Evolutionary conservation across 805 yeast species (phyloP).

Genomic region (Metschnikowia lachancei): DNA sequence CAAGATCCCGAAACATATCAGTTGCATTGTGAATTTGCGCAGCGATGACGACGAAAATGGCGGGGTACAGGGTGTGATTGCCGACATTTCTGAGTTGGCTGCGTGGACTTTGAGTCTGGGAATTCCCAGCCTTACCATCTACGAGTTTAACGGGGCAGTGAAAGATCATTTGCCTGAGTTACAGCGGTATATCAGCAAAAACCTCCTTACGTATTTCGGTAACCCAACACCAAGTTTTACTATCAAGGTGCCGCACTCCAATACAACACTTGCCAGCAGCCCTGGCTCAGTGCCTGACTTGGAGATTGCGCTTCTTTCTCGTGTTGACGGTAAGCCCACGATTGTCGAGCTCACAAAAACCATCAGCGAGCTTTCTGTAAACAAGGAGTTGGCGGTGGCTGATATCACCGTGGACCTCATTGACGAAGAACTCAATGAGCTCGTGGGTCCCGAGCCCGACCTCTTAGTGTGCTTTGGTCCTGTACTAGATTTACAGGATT

Average conservation of each 20-base stretch:
- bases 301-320: constrained; percentile 63
- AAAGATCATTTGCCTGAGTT: constrained; percentile 43
- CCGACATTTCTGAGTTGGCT: constrained; percentile 70
- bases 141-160: constrained; percentile 74
- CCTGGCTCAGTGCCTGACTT: constrained; percentile 44
- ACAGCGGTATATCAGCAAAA: constrained; percentile 53
- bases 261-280: constrained; percentile 37
- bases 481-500: constrained; percentile 84
- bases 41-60: constrained; percentile 84
- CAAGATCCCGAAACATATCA: constrained; percentile 75
- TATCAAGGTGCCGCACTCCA: constrained; percentile 67
- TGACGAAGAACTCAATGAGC: constrained; percentile 66
- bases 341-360: constrained; percentile 85
- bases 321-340: constrained; percentile 84
- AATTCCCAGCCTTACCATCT: constrained; percentile 63
- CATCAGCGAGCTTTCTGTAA: constrained; percentile 69
- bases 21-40: constrained; percentile 71
- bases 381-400: constrained; percentile 54
- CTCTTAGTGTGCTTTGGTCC: constrained; percentile 82
- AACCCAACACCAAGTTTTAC: constrained; percentile 61
- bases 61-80: constrained; percentile 77
- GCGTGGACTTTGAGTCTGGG: constrained; percentile 95
- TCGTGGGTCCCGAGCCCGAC: constrained; percentile 93
- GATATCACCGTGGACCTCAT: constrained; percentile 76
- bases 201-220: constrained; percentile 72